phyloP scores from a whole-genome alignment of 345 rosid genomes.

The Salix purpurea region DNA sequence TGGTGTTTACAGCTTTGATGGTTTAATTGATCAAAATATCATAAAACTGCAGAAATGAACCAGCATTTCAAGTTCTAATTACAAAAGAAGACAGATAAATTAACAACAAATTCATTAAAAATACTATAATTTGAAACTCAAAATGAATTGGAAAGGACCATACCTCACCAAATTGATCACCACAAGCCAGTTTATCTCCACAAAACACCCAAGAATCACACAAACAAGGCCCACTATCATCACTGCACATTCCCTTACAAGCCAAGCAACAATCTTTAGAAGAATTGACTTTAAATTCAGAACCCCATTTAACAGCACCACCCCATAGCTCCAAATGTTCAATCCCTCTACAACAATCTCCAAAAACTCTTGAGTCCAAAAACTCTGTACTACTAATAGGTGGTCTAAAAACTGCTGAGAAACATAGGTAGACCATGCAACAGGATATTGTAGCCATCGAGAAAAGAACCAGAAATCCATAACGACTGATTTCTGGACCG shows the following conservation, averaged over 20 bases:
- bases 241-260: conserved; percentile 37
- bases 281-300: conserved; percentile 37
- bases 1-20: neutral
- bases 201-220: conserved; percentile 53
- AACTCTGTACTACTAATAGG: neutral
- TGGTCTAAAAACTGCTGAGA: conserved; percentile 18
- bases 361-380: conserved; percentile 1
- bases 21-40: neutral
- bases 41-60: neutral
- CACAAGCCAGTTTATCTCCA: conserved; percentile 34
- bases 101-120: neutral
- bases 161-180: conserved; percentile 45
- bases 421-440: conserved; percentile 24
- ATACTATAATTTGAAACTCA: neutral
- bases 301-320: conserved; percentile 46
- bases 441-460: conserved; percentile 25
- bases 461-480: conserved; percentile 21
- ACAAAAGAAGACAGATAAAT: neutral
- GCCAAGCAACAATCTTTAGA: conserved; percentile 39
- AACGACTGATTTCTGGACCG: conserved; percentile 23
- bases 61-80: neutral
- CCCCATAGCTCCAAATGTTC: conserved; percentile 48
- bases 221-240: conserved; percentile 29
- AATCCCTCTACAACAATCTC: conserved; percentile 38
- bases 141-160: neutral